Evolutionary conservation across 495 filamentous ascomycete genomes (phyloP).

Genomic region (Aspergillus panamensis): DNA sequence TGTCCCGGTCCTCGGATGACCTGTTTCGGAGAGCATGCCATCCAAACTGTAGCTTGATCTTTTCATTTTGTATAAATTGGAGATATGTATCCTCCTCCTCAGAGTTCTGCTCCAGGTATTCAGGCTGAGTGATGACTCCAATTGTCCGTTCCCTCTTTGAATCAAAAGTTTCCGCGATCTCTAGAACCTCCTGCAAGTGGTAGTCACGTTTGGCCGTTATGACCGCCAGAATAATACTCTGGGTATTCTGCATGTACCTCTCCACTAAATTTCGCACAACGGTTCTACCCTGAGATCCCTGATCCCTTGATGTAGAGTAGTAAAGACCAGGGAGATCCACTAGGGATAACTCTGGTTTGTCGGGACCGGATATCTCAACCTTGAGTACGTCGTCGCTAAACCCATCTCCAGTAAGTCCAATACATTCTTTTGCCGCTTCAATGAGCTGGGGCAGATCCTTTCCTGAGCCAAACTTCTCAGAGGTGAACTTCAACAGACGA

Average conservation of each 20-base stretch:
- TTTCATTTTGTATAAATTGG: slow-evolving; percentile 54
- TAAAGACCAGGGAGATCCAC: slow-evolving; percentile 66
- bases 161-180: slow-evolving; percentile 41
- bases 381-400: slow-evolving; percentile 62
- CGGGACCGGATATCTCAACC: slow-evolving; percentile 59
- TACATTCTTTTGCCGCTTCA: slow-evolving; percentile 46
- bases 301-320: slow-evolving; percentile 38
- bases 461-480: slow-evolving; percentile 18
- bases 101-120: slow-evolving; percentile 31
- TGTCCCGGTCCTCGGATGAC: slow-evolving; percentile 36
- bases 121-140: slow-evolving; percentile 50
- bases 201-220: slow-evolving; percentile 52
- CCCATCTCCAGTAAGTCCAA: slow-evolving; percentile 21
- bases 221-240: slow-evolving; percentile 63
- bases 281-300: slow-evolving; percentile 27
- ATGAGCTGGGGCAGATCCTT: slow-evolving; percentile 40
- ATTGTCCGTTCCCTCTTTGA: slow-evolving; percentile 45
- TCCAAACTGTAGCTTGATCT: slow-evolving; percentile 59
- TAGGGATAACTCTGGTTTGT: slow-evolving; percentile 58
- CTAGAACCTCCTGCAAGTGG: slow-evolving; percentile 48
- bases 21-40: slow-evolving; percentile 69
- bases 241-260: slow-evolving; percentile 53
- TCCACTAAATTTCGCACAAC: slow-evolving; percentile 52
- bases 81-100: slow-evolving; percentile 50
- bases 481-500: slow-evolving; percentile 11